Base-by-base conservation (phyloP, 768 basidiomycete species). In the Kwoniella sp. region DNA sequence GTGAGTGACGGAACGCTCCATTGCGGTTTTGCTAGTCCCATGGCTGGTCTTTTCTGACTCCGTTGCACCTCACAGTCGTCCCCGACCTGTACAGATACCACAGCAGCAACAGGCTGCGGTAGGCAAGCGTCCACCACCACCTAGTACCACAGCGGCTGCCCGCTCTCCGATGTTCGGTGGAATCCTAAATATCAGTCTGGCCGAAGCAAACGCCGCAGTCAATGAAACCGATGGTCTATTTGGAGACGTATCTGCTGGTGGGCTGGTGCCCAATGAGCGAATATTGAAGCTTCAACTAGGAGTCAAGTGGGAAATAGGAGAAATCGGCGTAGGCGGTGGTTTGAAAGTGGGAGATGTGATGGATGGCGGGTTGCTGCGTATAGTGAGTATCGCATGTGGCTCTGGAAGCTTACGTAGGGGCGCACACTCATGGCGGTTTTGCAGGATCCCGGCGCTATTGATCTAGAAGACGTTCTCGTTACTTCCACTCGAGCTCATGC, bases 261-360 rank as follows among this genome's bases (percentile, higher is more conserved):
- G 63, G 0, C 82, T 83, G 52, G 85, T 28, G 31, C 70, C 73
- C 22, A 71, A 55, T 30, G 92, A 94, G 73, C 86, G 89, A 66
- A 86, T 91, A 1, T 88, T 94, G 77, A 85, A 85, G 50, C 81
- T 89, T 51, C 84, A 82, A 30, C 87, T 93, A 57, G 82, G 85
- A n/a, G 87, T 90, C 13, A 83, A 83, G 58, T 96, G 93, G 93
- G 87, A 90, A 72, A 87, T 91, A 1, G 85, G 86, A 50, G 84
- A 85, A 65, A 85, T 85, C 25, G 88, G 90, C 15, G 82, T 90
- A 22, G 90, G 88, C 2, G 85, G 87, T 23, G 75, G 80, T 23
- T 80, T 91, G 30, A 82, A 86, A 25, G 78, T 82, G 9, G 84
- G 84, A 22, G 86, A 86, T 23, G 73, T 81, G 8, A 74, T 80